These are phyloP conservation scores for Copromyces sp. DNA, from an alignment of 495 filamentous ascomycete species.

Conservation along the genomic window DNA sequence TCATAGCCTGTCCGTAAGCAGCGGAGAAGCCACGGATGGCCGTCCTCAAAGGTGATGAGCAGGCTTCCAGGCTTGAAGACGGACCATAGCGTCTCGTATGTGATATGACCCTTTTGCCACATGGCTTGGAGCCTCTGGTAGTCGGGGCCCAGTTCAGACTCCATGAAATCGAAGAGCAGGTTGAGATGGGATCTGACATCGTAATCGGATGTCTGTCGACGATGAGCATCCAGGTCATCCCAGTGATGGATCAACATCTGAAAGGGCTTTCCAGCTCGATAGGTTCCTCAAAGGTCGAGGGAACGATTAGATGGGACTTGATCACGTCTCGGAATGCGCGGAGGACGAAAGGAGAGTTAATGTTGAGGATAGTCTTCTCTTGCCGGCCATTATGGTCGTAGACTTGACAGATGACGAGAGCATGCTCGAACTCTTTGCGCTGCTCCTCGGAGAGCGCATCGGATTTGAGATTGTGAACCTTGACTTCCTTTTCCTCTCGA, in stretches of 20 bases:
- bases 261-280: slow-evolving; percentile 20
- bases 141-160: slow-evolving; percentile 16
- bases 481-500: slow-evolving; percentile 4
- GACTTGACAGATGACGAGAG: slow-evolving; percentile 25
- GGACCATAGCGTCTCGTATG: slow-evolving; percentile 24
- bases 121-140: slow-evolving; percentile 21
- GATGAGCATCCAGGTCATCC: slow-evolving; percentile 23
- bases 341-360: slow-evolving; percentile 37
- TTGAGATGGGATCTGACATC: slow-evolving; percentile 22
- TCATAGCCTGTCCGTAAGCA: slow-evolving; percentile 1
- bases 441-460: neutral
- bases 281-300: slow-evolving; percentile 23
- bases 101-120: slow-evolving; percentile 18
- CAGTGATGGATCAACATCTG: slow-evolving; percentile 23
- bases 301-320: slow-evolving; percentile 28
- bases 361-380: slow-evolving; percentile 24
- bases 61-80: slow-evolving; percentile 28
- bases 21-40: neutral
- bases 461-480: neutral
- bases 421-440: slow-evolving; percentile 12
- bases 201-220: slow-evolving; percentile 13
- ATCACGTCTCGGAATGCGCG: slow-evolving; percentile 20
- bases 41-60: slow-evolving; percentile 22
- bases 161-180: slow-evolving; percentile 26
- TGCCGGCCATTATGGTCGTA: slow-evolving; percentile 4